Base-by-base conservation (phyloP, 1,284 basidiomycete species). In the Takashimella tepidaria region DNA sequence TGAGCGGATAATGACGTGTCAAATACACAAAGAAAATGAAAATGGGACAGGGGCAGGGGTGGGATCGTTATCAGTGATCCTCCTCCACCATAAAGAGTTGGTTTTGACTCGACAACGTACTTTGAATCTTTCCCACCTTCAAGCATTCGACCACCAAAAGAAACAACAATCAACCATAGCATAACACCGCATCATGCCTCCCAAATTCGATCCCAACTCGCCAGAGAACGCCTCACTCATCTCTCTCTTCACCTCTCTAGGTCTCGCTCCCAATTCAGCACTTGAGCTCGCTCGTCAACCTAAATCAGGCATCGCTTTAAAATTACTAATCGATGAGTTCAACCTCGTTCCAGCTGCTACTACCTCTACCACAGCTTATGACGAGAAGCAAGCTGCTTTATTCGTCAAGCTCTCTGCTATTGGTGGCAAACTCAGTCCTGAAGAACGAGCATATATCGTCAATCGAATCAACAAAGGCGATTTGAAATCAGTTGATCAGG, bases 401-500 rank as follows among this genome's bases (percentile, higher is more conserved):
- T 69, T 90, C 47, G 84, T 86, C 49, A 82, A 84, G 47, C 78
- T 89, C 26, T 85, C 87, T 21, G 80, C 83, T 13, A 81, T 82
- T 46, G 79, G 86, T 13, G 75, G 79, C 3, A 91, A 88, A 70
- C 72, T 79, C 80, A 58, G 80, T 64, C 76, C 80, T 40, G 76
- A 76, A n/a, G 83, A 84, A 70, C 81, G 83, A 63, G 79, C 77
- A 51, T 92, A 86, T 70, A 76, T 88, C 19, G 80, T 92, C 41
- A 74, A 79, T 26, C 84, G 82, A 56, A 85, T 97, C 62, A 69
- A 86, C 22, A 82, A 84, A 55, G 86, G 83, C 21, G 82, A 83
- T 62, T 73, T 98, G 56, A 89, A 87, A 77, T 84, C 82, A 41
- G 82, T 84, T 5, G 95, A 98, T 69, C 93, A 97, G 78, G 84